phyloP scores from a whole-genome alignment of 768 basidiomycete genomes.

The Suillus spraguei region DNA sequence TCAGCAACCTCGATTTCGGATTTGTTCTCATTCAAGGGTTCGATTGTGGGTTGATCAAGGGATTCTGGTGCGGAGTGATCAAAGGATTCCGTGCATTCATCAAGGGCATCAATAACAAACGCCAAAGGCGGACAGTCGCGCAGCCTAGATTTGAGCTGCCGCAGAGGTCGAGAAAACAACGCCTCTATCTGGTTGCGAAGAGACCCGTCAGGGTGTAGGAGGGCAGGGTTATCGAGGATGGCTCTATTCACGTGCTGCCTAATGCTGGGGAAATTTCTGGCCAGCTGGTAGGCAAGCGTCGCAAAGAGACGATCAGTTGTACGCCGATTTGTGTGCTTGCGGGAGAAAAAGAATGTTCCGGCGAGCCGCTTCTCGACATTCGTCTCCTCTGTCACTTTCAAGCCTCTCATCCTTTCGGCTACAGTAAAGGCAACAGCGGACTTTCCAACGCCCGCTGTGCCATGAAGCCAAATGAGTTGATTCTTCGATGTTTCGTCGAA shows the following conservation, averaged over 20 bases:
- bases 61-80: not conserved
- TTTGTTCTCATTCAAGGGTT: not conserved
- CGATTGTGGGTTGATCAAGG: not conserved
- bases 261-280: not conserved
- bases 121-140: not conserved
- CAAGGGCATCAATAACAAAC: not conserved
- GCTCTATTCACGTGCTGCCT: not conserved
- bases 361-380: not conserved
- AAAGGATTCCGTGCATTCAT: not conserved
- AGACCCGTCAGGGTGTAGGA: not conserved
- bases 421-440: conserved; percentile 1
- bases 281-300: not conserved
- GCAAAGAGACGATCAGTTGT: not conserved
- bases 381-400: not conserved
- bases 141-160: not conserved
- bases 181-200: not conserved
- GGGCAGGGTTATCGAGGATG: not conserved
- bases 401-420: not conserved
- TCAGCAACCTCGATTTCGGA: not conserved
- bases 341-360: conserved; percentile 1
- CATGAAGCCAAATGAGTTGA: conserved; percentile 1
- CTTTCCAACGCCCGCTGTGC: not conserved
- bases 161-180: not conserved
- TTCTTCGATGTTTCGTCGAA: not conserved
- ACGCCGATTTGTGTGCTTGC: not conserved